Evolutionary conservation across 164 flowering plant species (phyloP).

Genomic region (Dillenia turbinata): DNA sequence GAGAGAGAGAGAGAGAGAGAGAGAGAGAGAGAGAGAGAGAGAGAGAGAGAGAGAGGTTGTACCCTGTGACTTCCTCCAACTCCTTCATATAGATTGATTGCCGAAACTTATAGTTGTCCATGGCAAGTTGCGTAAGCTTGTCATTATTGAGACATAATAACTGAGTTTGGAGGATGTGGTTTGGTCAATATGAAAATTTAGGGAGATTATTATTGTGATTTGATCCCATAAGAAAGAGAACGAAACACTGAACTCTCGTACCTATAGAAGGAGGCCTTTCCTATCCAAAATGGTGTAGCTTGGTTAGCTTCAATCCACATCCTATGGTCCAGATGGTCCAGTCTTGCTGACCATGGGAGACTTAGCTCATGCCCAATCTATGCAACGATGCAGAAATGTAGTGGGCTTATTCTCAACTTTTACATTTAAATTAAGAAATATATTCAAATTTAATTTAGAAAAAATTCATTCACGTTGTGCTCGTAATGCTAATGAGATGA

Average conservation of each 20-base stretch:
- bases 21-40: not conserved
- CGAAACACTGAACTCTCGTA: not conserved
- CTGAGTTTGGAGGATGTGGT: slow-evolving; percentile 10
- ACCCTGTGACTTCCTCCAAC: slow-evolving; percentile 32
- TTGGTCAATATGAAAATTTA: not conserved
- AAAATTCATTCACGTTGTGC: too few species aligned
- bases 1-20: not conserved
- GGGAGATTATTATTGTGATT: not conserved
- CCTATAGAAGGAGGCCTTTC: slow-evolving; percentile 22
- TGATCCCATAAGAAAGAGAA: not conserved
- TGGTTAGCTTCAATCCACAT: slow-evolving; percentile 23
- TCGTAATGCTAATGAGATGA: too few species aligned
- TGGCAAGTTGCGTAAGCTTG: slow-evolving; percentile 27
- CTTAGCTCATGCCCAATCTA: slow-evolving; percentile 32
- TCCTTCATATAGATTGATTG: slow-evolving; percentile 27
- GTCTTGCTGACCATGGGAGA: slow-evolving; percentile 33
- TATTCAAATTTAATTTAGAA: too few species aligned
- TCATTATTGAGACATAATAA: slow-evolving; percentile 11
- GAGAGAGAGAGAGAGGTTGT: not conserved
- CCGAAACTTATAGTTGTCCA: slow-evolving; percentile 20
- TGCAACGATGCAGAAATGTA: too few species aligned
- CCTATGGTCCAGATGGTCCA: slow-evolving; percentile 41
- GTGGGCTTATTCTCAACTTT: too few species aligned
- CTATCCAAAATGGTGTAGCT: slow-evolving; percentile 12
- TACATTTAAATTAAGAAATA: too few species aligned